Conservation (phyloP, 306 rosid species). For the Albizia julibrissin region DNA sequence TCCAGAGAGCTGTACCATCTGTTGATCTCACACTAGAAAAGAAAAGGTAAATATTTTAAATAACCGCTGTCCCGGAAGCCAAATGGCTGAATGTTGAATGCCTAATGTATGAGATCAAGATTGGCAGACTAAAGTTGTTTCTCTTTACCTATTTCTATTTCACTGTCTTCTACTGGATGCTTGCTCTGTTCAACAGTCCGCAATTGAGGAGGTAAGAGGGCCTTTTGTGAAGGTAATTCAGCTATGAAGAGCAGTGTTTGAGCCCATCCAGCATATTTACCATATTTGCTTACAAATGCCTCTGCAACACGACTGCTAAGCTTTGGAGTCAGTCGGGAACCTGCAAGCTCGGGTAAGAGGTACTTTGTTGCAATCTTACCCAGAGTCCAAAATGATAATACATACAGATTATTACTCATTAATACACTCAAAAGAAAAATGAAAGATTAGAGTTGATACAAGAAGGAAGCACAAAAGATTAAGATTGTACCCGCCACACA, state of each 20-base stretch:
- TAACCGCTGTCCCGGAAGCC: constrained; percentile 6
- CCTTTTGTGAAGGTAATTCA: constrained; percentile 83
- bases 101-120: constrained; percentile 21
- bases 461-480: constrained; percentile 2
- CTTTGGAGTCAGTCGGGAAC: constrained; percentile 76
- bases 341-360: constrained; percentile 95
- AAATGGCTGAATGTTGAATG: constrained; percentile 16
- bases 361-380: constrained; percentile 82
- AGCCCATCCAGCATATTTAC: constrained; percentile 98
- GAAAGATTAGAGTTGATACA: constrained; percentile 1
- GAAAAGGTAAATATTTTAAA: constrained; percentile 2
- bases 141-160: constrained; percentile 29
- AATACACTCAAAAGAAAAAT: neutral
- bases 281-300: constrained; percentile 82
- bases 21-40: constrained; percentile 29
- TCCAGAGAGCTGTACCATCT: constrained; percentile 23
- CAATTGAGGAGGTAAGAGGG: constrained; percentile 57
- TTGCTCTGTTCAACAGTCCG: constrained; percentile 41
- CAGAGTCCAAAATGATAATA: constrained; percentile 32
- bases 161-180: constrained; percentile 39
- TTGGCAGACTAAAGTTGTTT: constrained; percentile 22
- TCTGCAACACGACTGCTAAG: constrained; percentile 76
- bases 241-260: constrained; percentile 90
- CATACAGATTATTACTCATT: constrained; percentile 27
- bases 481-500: constrained; percentile 78